Evolutionary conservation across 164 flowering plant genomes (phyloP), one percentile per base, ranked within the genome.

Genomic region (Nymphaea colorata): DNA sequence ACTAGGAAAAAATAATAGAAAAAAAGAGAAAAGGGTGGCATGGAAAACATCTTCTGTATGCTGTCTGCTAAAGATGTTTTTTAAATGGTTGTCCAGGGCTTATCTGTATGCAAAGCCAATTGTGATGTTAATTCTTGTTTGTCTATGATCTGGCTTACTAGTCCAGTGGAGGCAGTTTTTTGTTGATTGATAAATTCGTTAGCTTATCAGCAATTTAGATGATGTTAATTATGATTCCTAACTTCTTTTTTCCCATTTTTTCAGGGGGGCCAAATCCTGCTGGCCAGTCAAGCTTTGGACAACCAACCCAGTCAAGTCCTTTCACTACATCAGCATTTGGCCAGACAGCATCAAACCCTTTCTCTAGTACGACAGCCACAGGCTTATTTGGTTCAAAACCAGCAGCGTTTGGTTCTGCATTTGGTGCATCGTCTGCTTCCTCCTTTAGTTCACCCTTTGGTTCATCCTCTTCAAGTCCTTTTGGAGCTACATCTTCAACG

Each of bases 241-340:
- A 25, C 36, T 25, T 25, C 1, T 25, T 25, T 25, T 25, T 25
- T 25, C 36, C 36, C 36, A 25, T 25, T 73, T 16, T 71, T 68
- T 17, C 79, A 92, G 99, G 99, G 74, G 99, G 99, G 16, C 96
- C 96, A 5, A 74, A 73, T 79, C 86, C 96, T 70, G 79, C 85
- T 74, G 84, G 84, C 73, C 96, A 86, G 77, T 59, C 92, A 65
- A 53, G 85, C 57, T 89, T 91, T 77, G 78, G 75, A 70, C 64
- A 74, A 16, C 44, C 85, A 43, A 42, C 83, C 41, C 88, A 77
- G 64, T 43, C 89, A 47, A 83, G 68, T 67, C 85, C 84, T 68
- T 85, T 85, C 76, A 70, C 79, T 53, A 12, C 87, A 45, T 64
- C 92, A 5, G 66, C 89, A 65, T 86, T 87, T 79, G 82, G 81